These are phyloP conservation scores for Actinidia arguta DNA, from an alignment of 179 eudicot genomes.

Conservation along the genomic window DNA sequence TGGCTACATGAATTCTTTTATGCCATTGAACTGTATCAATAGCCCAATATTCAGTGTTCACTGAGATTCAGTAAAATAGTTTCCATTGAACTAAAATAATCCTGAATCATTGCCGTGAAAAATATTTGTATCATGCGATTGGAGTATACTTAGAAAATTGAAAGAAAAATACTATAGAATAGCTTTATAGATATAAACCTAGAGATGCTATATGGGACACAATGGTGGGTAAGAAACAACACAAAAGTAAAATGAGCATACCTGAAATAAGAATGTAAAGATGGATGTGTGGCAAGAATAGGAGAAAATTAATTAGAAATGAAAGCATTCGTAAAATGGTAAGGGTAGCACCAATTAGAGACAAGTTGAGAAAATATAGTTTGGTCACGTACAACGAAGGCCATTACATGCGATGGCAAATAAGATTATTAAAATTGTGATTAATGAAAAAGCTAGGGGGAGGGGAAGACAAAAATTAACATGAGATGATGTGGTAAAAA, in stretches of 20 bases:
- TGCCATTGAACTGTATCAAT: no score
- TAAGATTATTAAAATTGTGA: neutral
- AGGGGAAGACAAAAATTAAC: neutral
- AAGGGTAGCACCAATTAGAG: neutral
- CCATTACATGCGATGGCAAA: neutral
- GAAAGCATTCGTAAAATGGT: neutral
- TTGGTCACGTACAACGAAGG: no score
- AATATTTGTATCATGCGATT: neutral
- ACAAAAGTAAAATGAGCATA: neutral
- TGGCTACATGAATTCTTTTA: no score
- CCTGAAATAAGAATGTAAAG: neutral
- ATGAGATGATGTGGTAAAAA: conserved; percentile 4
- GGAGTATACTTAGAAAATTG: no score
- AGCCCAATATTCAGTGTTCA: no score
- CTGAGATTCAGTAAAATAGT: no score
- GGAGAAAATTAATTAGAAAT: neutral
- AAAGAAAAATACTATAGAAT: no score
- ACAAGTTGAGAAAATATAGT: neutral
- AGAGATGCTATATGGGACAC: no score
- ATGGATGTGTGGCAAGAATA: neutral
- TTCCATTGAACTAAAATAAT: neutral
- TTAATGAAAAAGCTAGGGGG: neutral
- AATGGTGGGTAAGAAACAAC: neutral
- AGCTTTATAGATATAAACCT: no score
- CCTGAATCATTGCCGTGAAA: neutral